Conservation (phyloP, 2,329 filamentous ascomycete species). For the Bipolaris victoriae region DNA sequence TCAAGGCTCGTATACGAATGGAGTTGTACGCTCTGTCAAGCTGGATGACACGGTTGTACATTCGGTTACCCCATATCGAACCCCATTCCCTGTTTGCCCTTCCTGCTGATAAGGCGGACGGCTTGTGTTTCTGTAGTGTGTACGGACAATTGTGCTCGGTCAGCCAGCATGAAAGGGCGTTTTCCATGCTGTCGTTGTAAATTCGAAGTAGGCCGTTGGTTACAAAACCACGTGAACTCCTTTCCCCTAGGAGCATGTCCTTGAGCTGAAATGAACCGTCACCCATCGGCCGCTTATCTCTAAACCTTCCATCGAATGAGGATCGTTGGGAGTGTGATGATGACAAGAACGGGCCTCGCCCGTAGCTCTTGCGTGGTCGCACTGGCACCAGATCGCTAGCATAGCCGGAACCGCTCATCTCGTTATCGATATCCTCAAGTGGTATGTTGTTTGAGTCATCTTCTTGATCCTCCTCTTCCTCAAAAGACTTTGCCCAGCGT, state of each 20-base stretch:
- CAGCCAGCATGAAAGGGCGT: conserved; percentile 61
- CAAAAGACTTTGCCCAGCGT: background rate
- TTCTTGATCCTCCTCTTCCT: background rate
- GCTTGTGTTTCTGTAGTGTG: conserved; percentile 28
- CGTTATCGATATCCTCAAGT: background rate
- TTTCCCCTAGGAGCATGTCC: conserved; percentile 39
- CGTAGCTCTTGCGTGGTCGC: background rate
- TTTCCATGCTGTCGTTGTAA: conserved; percentile 62
- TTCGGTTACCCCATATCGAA: conserved; percentile 47
- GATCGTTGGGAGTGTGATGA: background rate
- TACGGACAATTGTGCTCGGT: conserved; percentile 61
- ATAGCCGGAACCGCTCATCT: background rate
- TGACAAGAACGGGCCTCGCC: background rate
- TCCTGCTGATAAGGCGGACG: conserved; percentile 30
- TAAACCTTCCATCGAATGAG: background rate
- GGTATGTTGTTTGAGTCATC: background rate
- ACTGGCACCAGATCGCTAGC: background rate
- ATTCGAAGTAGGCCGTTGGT: conserved; percentile 55
- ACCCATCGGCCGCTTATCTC: background rate
- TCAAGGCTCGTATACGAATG: conserved; percentile 47
- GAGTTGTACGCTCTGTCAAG: conserved; percentile 49
- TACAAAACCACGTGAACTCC: conserved; percentile 31
- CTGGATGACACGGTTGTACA: conserved; percentile 56
- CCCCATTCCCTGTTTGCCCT: conserved; percentile 51
- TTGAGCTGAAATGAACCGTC: conserved; percentile 29